These are phyloP conservation scores for Ramaria sp. DNA, from an alignment of 768 basidiomycete species.

Conservation along the genomic window DNA sequence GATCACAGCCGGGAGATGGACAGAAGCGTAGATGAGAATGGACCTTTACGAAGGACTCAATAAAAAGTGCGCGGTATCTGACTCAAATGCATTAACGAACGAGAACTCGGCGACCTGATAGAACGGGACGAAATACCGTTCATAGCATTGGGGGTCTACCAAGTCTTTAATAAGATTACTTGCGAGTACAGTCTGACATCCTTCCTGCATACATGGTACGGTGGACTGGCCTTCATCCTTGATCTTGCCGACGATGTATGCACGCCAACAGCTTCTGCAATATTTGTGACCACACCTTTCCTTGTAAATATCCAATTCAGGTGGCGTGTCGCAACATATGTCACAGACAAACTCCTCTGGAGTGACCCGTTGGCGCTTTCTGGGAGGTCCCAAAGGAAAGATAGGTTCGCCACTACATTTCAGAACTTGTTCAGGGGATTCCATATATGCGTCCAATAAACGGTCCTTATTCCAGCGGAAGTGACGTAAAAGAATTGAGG, in stretches of 20 bases:
- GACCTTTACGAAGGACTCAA: conserved; percentile 9
- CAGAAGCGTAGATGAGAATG: conserved; percentile 11
- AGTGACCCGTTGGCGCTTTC: neutral
- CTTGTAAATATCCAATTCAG: neutral
- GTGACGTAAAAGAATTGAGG: conserved; percentile 11
- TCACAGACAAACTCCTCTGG: conserved; percentile 10
- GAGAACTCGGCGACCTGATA: neutral
- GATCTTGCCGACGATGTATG: conserved; percentile 8
- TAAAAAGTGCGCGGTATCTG: conserved; percentile 11
- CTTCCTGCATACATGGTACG: conserved; percentile 10
- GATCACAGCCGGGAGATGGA: conserved; percentile 8
- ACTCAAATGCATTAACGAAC: neutral
- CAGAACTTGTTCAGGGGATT: conserved; percentile 6
- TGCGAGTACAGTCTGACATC: conserved; percentile 3
- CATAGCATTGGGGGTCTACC: neutral
- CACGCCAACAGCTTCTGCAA: conserved; percentile 10
- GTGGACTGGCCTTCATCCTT: conserved; percentile 11
- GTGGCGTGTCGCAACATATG: conserved; percentile 10
- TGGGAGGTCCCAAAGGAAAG: neutral
- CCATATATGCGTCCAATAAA: conserved; percentile 11
- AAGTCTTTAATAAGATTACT: conserved; percentile 5
- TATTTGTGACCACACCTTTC: conserved; percentile 11
- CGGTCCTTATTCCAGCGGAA: conserved; percentile 12
- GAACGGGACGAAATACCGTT: conserved; percentile 1
- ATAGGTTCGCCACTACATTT: neutral